Evolutionary conservation across 2,329 filamentous ascomycete species (phyloP), one percentile per base, ranked within the genome.

Genomic region (Trichophyton schoenleinii): DNA sequence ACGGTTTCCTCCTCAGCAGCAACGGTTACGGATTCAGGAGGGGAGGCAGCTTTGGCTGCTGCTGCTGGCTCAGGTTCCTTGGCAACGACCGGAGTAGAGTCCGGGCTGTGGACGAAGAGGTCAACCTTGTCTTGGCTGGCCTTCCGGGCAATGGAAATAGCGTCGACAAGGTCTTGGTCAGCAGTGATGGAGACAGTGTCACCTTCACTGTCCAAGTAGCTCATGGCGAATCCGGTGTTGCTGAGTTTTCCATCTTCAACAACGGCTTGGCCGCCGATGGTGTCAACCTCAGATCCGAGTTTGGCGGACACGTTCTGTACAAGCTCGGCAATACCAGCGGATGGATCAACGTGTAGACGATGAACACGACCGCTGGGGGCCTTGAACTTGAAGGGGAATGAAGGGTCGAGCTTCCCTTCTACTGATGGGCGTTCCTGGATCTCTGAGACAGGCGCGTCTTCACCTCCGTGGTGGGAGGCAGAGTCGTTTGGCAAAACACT

Each of bases 311-410:
- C 90, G 62, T 83, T 85, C 28, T 80, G 74, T 31, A 97, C 85
- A 63, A 99, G 85, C 48, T 89, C 84, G 20, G 83, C 83, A 64
- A 99, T 84, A 48, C 94, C 94, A 61, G 89, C 84, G 22, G 87
- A 84, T 9, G 91, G 87, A 60, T 85, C 80, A 31, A 96, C 86
- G 70, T 97, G 94, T 58, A 99, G 78, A 60, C 94, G 86, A 75
- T 99, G 94, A 18, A 97, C 91, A 59, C 94, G 89, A 53, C 92
- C 94, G 67, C 89, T 91, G 1, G 94, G 94, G 1, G 94, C 91
- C 79, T 97, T 97, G 83, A 99, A 99, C 75, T 99, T 99, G 85
- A 99, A 99, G 2, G 92, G 85, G 76, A 97, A 99, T 0, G 92
- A 89, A 9, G 83, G 75, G 66, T 95, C 89, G 68, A 88, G 83